These are phyloP conservation scores for Linderniella brevidens DNA, from an alignment of 257 asterid species.

Conservation along the genomic window DNA sequence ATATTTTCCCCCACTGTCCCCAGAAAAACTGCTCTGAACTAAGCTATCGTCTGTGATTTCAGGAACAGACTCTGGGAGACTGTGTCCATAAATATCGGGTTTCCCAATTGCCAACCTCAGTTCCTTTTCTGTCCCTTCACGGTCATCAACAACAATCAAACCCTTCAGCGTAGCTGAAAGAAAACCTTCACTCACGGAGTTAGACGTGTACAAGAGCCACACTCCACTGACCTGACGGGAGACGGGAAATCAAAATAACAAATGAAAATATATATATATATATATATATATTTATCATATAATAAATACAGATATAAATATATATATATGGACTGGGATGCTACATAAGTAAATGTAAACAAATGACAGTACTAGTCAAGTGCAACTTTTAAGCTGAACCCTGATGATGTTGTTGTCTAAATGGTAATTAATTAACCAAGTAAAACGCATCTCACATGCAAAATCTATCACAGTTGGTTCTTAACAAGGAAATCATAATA, in stretches of 20 bases:
- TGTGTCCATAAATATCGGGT: constrained; percentile 43
- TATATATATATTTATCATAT: too few species aligned
- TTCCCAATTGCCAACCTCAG: constrained; percentile 79
- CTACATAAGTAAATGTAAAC: too few species aligned
- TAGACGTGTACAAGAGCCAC: constrained; percentile 76
- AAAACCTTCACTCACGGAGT: constrained; percentile 61
- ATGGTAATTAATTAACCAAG: too few species aligned
- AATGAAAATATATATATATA: too few species aligned
- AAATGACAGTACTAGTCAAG: too few species aligned
- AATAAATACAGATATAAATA: too few species aligned
- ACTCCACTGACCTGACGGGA: constrained; percentile 57
- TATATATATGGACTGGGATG: too few species aligned
- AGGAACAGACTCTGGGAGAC: constrained; percentile 19
- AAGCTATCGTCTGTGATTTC: constrained; percentile 16
- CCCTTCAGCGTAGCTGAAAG: constrained; percentile 75
- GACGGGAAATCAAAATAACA: constrained; percentile 9
- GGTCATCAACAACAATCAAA: constrained; percentile 69
- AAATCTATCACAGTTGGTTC: too few species aligned
- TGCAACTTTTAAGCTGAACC: too few species aligned
- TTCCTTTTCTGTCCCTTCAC: constrained; percentile 87
- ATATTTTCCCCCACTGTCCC: constrained; percentile 22
- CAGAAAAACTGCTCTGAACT: constrained; percentile 15
- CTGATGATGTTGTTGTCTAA: too few species aligned
- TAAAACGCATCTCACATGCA: too few species aligned
- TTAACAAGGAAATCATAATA: too few species aligned